Percentiles rank a stretch among this genome's conserved stretches.
Conservation (phyloP, 176 grass and related monocot genomes). For the Typha latifolia region DNA sequence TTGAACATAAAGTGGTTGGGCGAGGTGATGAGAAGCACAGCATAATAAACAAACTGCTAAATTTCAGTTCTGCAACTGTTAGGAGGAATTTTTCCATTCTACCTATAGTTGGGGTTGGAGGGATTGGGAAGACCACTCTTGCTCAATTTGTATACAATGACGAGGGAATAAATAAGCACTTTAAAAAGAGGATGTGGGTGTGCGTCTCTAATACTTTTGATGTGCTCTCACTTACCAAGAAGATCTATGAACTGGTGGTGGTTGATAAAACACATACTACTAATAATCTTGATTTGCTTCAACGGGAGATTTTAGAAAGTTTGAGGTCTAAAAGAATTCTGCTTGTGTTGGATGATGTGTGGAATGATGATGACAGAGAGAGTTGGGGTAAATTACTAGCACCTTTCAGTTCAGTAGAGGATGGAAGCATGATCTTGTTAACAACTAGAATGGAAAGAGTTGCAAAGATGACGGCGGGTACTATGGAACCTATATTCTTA, state of each 20-base stretch:
- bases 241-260: constrained; percentile 14
- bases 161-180: not conserved
- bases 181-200: constrained; percentile 15
- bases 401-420: constrained; percentile 5
- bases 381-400: constrained; percentile 22
- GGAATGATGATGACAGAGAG: constrained; percentile 18
- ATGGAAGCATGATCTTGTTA: constrained; percentile 34
- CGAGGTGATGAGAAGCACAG: not conserved
- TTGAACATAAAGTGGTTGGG: constrained; percentile 15
- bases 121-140: constrained; percentile 42
- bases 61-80: not conserved
- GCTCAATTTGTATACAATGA: constrained; percentile 20
- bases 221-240: constrained; percentile 7
- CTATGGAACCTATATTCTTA: constrained; percentile 2
- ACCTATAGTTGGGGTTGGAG: constrained; percentile 31
- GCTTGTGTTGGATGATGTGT: constrained; percentile 36
- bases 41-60: not conserved
- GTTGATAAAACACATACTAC: not conserved
- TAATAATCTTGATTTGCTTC: constrained; percentile 5
- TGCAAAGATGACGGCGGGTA: not conserved
- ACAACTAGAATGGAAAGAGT: constrained; percentile 26
- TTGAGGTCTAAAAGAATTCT: constrained; percentile 16
- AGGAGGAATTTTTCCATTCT: not conserved
- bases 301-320: not conserved
- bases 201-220: constrained; percentile 22